Evolutionary conservation across 257 asterid species (phyloP), one percentile per base, ranked within the genome.

Genomic region (Salvia miltiorrhiza): DNA sequence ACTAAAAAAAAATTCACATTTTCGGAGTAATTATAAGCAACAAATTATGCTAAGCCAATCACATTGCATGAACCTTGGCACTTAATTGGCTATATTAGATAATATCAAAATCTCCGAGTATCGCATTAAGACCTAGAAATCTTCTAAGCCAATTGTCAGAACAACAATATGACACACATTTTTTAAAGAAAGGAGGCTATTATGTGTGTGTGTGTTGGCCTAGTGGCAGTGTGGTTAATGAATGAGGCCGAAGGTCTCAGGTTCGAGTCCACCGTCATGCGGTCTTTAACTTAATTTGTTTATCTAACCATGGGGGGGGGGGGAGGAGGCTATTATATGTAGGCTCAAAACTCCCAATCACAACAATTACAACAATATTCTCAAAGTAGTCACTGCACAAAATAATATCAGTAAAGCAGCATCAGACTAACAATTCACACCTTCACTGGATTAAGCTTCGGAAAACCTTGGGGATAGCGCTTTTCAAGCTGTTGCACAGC

Each of bases 371-470:
- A 56, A 37, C 0, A 24, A 41, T 63, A 65, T 63, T 49, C 44
- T 20, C 23, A 24, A 56, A 33, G 43, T 69, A 63, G 71, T 47
- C 45, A 32, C 49, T 30, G 77, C 17, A 26, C 58, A 53, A 5
- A 70, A 75, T 44, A 52, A 49, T 7, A 52, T 19, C 40, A 69
- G 48, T n/a, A 53, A 35, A 68, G 37, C 26, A 69, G 65, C 63
- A 75, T 60, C 58, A 78, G 43, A 63, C 20, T 33, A 70, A 39
- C 10, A 63, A 58, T 21, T 17, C 74, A 62, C 80, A 89, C 99
- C 97, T 91, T 86, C 65, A 86, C 86, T 63, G 96, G 96, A 79
- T 87, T 86, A 69, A 94, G 95, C 81, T 94, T 94, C 1, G 97
- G 99, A 65, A 91, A 85, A 77, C 99, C 97, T 73, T 86, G 85